Evolutionary conservation across 2,329 filamentous ascomycete species (phyloP), one percentile per base, ranked within the genome.

Genomic region (Arthroderma sp.): DNA sequence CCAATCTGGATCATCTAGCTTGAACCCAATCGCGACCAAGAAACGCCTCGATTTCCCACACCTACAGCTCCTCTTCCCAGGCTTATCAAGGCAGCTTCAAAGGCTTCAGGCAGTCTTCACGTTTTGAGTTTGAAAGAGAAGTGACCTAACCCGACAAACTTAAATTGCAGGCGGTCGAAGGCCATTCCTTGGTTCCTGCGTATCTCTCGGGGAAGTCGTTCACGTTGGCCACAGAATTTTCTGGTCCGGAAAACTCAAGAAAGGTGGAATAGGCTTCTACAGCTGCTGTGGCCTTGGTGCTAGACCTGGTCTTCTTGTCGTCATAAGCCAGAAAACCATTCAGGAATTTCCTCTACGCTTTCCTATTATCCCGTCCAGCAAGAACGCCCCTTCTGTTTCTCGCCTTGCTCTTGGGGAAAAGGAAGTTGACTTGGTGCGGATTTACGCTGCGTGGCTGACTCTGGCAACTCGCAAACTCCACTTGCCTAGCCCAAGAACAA

Each of bases 71-170:
- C 32, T 34, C 30, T 22, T 38, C 15, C 28, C 39, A 32, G 32
- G 39, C 39, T 6, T 27, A 10, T 31, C 30, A 15, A 30, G 5
- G 43, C 43, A 43, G 33, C 46, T 46, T 45, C 39, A 40, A 42
- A 29, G 32, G 7, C 40, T 28, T 36, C n/a, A 36, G 46, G 38
- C 38, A 42, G 38, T 33, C 38, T 37, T 33, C 29, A 38, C 40
- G 39, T 45, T 46, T 31, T 43, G 9, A 30, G 36, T 47, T 44
- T 48, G 41, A 45, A 42, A 43, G 48, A 46, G 42, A 39, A 38
- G 41, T 32, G 36, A 42, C 42, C 36, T 44, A 33, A 43, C 42
- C 48, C 48, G 48, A 46, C 47, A 44, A 50, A 50, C 46, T 48
- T 42, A 48, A 50, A 50, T 46, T 44, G n/a, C 15, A 22, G 15